Evolutionary conservation across 306 rosid genomes (phyloP), one percentile per base, ranked within the genome.

Genomic region (Glycyrrhiza uralensis): DNA sequence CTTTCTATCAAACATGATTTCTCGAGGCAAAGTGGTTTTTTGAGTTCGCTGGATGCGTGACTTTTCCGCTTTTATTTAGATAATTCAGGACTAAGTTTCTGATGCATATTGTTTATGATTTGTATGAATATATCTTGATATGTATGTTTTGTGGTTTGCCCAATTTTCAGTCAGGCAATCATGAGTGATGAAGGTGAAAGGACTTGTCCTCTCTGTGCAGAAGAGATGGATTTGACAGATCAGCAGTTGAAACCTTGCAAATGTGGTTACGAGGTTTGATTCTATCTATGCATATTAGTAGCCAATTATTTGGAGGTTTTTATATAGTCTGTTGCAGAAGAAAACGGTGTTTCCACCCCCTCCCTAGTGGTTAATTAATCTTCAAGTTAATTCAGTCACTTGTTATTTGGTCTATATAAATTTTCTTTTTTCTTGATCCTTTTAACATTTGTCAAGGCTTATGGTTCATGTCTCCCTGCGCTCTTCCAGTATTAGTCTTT

Each of bases 201-300:
- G 85, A 86, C 96, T 66, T 95, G 99, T 50, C 99, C 97, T 74
- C 99, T 95, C 67, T 95, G 99, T 24, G 96, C 97, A 0, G 97
- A 95, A 80, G 99, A 95, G 80, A 95, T 95, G 99, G 99, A 91
- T 88, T 87, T 89, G 85, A 95, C 99, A 12, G 99, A 95, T 85
- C 97, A 95, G 85, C 99, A 95, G 49, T 70, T 95, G 92, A 95
- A 95, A 69, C 97, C 99, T 13, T 95, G 99, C 89, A 88, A 76
- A 78, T 95, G 99, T 66, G 99, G 99, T 63, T 95, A 95, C 36
- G 99, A 95, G 96, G 99, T 95, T 44, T 81, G 79, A 12, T 72
- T 64, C 69, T 57, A 33, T 54, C 46, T 67, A 20, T 47, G 11
- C 47, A 28, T 24, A 15, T 38, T 20, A 42, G 38, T 39, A 17